Conservation (phyloP, 1,284 basidiomycete species). For the Vanrija pseudolonga region DNA sequence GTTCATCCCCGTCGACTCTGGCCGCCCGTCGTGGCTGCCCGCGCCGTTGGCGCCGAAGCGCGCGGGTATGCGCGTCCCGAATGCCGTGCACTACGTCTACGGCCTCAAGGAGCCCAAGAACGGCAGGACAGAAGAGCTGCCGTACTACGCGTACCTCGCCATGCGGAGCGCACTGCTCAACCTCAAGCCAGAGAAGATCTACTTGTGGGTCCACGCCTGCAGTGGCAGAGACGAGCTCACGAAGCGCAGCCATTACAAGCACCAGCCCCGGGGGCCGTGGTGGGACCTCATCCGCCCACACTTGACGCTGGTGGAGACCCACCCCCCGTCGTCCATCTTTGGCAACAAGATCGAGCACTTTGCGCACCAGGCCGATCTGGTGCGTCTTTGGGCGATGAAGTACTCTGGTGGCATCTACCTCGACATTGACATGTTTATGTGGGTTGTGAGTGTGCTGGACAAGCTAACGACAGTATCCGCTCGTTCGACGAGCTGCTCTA, state of each 20-base stretch:
- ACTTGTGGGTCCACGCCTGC: conserved; percentile 36
- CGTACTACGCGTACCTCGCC: conserved; percentile 51
- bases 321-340: conserved; percentile 36
- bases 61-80: conserved; percentile 42
- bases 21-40: conserved; percentile 22
- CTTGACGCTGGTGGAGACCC: conserved; percentile 41
- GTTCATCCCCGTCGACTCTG: conserved; percentile 21
- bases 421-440: conserved; percentile 52
- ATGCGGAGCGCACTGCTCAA: conserved; percentile 49
- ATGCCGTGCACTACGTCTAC: conserved; percentile 49
- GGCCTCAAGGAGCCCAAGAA: conserved; percentile 40
- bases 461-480: conserved; percentile 22
- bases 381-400: conserved; percentile 44
- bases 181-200: conserved; percentile 47
- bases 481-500: conserved; percentile 44
- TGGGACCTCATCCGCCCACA: conserved; percentile 44
- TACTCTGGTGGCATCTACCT: conserved; percentile 52
- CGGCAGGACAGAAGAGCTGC: conserved; percentile 34
- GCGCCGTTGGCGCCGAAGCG: conserved; percentile 30
- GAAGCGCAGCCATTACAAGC: conserved; percentile 46
- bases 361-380: conserved; percentile 48
- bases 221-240: not conserved
- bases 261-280: conserved; percentile 48
- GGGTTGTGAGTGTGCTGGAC: conserved; percentile 10
- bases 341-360: conserved; percentile 42